Evolutionary conservation across 768 basidiomycete genomes (phyloP), one percentile per base, ranked within the genome.

Genomic region (Leucocoprinus sp.): DNA sequence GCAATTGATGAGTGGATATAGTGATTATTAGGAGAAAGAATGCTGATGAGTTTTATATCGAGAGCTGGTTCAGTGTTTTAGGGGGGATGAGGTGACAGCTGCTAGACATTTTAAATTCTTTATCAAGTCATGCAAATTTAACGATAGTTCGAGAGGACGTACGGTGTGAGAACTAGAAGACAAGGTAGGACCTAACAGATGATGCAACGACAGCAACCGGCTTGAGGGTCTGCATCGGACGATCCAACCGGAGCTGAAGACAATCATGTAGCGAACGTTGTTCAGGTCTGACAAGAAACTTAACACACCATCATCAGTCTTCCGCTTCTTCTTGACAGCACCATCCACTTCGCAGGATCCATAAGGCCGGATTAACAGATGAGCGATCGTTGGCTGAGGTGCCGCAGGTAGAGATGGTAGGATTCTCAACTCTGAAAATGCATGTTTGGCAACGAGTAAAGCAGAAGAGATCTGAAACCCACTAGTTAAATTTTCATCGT

Each of bases 401-500:
- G 33, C 46, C 43, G 27, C 51, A 44, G 49, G 57, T 21, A 42
- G 40, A 48, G 56, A 57, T 41, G 57, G 53, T 7, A 60, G 63
- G 40, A 60, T 68, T 49, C 65, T 69, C 21, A 70, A 62, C 50
- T 66, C 70, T 38, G 42, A 23, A 34, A 5, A 42, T 35, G 44
- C 39, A 45, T 18, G 37, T 34, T 2, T 29, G 31, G 45, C 28
- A 36, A 41, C 26, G 18, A 18, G 42, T 39, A 35, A 40, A n/a
- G 37, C 39, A 29, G 24, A 49, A 54, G 23, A 43, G 43, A 22
- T 42, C 37, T 39, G 35, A 35, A 34, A 61, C 80, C 55, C 52
- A 86, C 84, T 74, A 14, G 69, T 60, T 12, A 90, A 67, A 2
- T 82, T 84, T 44, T 89, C 86, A 23, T 90, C 87, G 55, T 90